phyloP scores from a whole-genome alignment of 805 yeast species.

The Candida nitratophila region DNA sequence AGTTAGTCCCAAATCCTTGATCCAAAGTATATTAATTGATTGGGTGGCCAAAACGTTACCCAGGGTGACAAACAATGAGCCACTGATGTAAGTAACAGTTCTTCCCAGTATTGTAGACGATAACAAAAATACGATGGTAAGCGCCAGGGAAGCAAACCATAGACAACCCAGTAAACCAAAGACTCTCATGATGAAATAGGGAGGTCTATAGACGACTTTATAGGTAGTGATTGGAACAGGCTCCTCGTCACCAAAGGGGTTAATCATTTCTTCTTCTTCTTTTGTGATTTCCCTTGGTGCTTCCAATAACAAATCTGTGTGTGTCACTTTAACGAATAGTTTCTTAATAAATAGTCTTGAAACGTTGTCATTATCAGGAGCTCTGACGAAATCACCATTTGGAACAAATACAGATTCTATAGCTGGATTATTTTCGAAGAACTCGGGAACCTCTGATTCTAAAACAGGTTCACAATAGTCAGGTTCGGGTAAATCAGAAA shows the following conservation, averaged over 20 bases:
- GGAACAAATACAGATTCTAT: conserved; percentile 60
- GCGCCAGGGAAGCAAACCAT: conserved; percentile 38
- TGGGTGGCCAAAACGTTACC: too few relatives aligned
- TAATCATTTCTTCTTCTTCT: conserved; percentile 25
- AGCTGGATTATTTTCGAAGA: conserved; percentile 34
- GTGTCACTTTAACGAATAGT: conserved; percentile 78
- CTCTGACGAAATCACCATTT: conserved; percentile 78
- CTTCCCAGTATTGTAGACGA: conserved; percentile 20
- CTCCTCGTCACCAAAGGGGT: conserved; percentile 30
- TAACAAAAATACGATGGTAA: conserved; percentile 18
- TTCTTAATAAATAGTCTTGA: conserved; percentile 56
- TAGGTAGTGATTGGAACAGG: conserved; percentile 35
- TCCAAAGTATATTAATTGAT: too few relatives aligned
- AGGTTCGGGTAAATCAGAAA: conserved; percentile 7
- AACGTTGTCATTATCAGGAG: conserved; percentile 76
- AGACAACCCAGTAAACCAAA: conserved; percentile 35
- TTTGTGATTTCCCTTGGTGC: conserved; percentile 28
- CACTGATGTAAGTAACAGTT: not conserved
- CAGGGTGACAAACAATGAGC: conserved; percentile 4
- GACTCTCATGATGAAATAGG: conserved; percentile 57
- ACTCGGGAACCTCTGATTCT: conserved; percentile 32
- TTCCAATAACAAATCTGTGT: conserved; percentile 57
- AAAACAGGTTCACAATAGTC: conserved; percentile 56
- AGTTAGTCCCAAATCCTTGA: too few relatives aligned
- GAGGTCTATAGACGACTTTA: conserved; percentile 82